Evolutionary conservation across 106 monocot species (phyloP).

Genomic region (Xerophyta viscosa): DNA sequence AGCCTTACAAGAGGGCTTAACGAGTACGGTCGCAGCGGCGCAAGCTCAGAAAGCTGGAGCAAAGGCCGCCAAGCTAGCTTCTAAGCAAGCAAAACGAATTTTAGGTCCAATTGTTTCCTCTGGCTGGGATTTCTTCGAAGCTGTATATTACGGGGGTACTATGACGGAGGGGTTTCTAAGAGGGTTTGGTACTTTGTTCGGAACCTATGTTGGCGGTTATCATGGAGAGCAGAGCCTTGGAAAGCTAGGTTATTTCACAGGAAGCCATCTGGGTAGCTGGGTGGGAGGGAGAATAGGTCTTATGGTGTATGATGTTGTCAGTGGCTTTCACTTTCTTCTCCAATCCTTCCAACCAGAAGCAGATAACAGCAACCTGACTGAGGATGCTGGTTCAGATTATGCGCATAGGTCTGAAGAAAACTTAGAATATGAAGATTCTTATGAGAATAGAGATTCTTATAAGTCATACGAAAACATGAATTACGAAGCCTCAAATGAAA

Average conservation of each 20-base stretch:
- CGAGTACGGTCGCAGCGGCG: conserved; percentile 45
- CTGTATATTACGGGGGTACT: conserved; percentile 64
- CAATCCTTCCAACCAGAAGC: conserved; percentile 23
- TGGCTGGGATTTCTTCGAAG: conserved; percentile 94
- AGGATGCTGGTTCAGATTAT: neutral
- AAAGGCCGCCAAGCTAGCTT: conserved; percentile 67
- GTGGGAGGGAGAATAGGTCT: conserved; percentile 74
- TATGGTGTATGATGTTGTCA: conserved; percentile 76
- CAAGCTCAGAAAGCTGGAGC: conserved; percentile 57
- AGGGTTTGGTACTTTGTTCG: conserved; percentile 63
- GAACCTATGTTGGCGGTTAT: conserved; percentile 60
- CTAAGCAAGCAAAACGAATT: conserved; percentile 75
- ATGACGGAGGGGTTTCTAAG: conserved; percentile 65
- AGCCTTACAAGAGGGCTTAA: conserved; percentile 44
- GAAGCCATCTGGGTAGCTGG: conserved; percentile 89
- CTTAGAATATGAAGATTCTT: conserved; percentile 4
- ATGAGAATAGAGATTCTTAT: conserved; percentile 9
- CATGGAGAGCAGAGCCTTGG: conserved; percentile 71
- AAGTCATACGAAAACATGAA: neutral
- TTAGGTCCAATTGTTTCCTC: conserved; percentile 76
- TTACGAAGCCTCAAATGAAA: conserved; percentile 8
- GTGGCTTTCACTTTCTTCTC: conserved; percentile 39
- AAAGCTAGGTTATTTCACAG: conserved; percentile 56
- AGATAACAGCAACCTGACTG: neutral
- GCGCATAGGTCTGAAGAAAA: conserved; percentile 11